These are phyloP conservation scores for Baeospora myosura DNA, from an alignment of 1,284 basidiomycete species.

Conservation along the genomic window DNA sequence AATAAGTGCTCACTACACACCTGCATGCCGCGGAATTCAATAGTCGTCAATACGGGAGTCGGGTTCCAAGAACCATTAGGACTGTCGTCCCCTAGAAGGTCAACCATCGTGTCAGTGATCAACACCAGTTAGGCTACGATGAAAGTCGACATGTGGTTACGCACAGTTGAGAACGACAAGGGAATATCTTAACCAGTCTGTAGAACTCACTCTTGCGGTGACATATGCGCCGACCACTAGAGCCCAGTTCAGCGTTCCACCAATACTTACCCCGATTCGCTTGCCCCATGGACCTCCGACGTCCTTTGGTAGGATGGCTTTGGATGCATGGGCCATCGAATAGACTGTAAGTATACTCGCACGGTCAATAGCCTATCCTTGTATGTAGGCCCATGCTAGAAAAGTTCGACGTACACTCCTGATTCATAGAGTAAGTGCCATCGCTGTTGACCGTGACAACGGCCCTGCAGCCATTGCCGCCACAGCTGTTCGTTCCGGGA, in stretches of 20 bases:
- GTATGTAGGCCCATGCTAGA: too few relatives aligned
- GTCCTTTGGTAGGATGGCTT: slow-evolving; percentile 47
- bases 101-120: too few relatives aligned
- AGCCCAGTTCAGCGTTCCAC: slow-evolving; percentile 37
- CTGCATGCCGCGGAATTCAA: slow-evolving; percentile 17
- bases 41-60: slow-evolving; percentile 13
- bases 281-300: slow-evolving; percentile 43
- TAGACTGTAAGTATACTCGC: too few relatives aligned
- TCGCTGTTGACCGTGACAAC: slow-evolving; percentile 43
- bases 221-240: slow-evolving; percentile 44
- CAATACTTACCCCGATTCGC: slow-evolving; percentile 35
- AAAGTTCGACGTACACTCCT: slow-evolving; percentile 31
- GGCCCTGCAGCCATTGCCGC: slow-evolving; percentile 36
- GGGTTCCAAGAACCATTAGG: slow-evolving; percentile 23
- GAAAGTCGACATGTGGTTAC: neutral
- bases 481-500: slow-evolving; percentile 41
- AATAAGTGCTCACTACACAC: slow-evolving; percentile 2
- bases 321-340: slow-evolving; percentile 46
- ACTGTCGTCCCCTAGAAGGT: slow-evolving; percentile 33
- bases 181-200: slow-evolving; percentile 43
- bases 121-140: neutral
- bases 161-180: slow-evolving; percentile 44
- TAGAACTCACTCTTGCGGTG: slow-evolving; percentile 33
- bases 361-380: neutral
- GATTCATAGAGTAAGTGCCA: slow-evolving; percentile 40